A percentile compares a stretch with the other conserved stretches of the same genome.
These are phyloP conservation scores for Populus nigra DNA, from an alignment of 345 rosid genomes.

Conservation along the genomic window DNA sequence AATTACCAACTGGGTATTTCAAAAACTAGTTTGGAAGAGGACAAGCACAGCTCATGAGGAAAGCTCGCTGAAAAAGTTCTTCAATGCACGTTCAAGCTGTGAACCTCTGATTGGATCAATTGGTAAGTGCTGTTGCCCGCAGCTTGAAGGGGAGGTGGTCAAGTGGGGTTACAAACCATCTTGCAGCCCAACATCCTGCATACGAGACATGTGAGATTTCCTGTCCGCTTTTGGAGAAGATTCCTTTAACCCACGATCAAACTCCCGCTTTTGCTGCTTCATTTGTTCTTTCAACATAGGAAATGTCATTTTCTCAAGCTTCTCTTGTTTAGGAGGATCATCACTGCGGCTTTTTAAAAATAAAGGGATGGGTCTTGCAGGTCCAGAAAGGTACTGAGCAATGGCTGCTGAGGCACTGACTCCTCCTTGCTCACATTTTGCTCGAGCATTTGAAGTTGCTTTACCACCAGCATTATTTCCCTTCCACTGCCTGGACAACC, in stretches of 20 bases:
- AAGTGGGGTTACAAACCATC: background rate
- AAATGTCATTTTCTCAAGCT: background rate
- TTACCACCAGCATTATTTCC: background rate
- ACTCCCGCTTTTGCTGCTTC: background rate
- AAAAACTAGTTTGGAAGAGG: background rate
- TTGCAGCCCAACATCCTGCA: background rate
- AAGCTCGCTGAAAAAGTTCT: background rate
- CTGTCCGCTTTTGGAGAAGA: background rate
- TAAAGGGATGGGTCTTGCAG: background rate
- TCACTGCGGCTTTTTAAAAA: background rate
- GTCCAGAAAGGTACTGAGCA: background rate
- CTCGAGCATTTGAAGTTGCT: background rate
- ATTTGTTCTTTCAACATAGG: background rate
- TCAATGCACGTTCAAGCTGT: background rate
- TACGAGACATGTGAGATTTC: background rate
- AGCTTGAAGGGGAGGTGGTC: background rate
- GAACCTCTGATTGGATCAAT: background rate
- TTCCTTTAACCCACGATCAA: background rate
- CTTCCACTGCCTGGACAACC: background rate
- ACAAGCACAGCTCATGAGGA: background rate
- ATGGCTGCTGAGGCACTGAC: background rate
- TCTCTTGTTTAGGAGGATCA: background rate
- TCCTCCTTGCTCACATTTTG: background rate
- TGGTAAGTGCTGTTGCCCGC: background rate
- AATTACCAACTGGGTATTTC: background rate